Percentiles rank a stretch among this genome's conserved stretches.
These are phyloP conservation scores for Collybia sordida DNA, from an alignment of 768 basidiomycete genomes.

Conservation along the genomic window DNA sequence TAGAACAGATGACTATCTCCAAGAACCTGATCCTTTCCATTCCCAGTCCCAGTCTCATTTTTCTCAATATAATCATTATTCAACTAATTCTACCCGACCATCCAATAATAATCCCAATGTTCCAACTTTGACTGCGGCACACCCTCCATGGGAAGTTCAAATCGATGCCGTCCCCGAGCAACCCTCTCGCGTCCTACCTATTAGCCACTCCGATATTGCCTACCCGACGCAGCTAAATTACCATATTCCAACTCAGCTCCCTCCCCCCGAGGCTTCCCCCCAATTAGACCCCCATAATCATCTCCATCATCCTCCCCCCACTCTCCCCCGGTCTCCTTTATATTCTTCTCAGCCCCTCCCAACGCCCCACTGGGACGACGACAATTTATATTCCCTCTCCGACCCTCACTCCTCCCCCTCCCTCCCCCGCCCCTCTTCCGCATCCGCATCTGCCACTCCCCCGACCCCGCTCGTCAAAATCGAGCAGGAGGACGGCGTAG, in stretches of 20 bases:
- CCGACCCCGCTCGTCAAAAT: conserved; percentile 29
- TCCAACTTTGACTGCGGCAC: too few species aligned
- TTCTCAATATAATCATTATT: too few species aligned
- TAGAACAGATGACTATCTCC: background rate
- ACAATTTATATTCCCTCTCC: conserved; percentile 3
- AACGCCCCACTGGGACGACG: conserved; percentile 7
- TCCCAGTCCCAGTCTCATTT: too few species aligned
- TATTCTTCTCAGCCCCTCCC: conserved; percentile 9
- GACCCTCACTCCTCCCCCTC: too few species aligned
- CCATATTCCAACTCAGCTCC: background rate
- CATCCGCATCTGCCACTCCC: conserved; percentile 2
- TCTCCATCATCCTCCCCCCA: conserved; percentile 4
- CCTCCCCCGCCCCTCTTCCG: background rate
- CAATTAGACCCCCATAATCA: conserved; percentile 19
- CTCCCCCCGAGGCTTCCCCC: conserved; percentile 16
- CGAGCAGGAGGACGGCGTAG: conserved; percentile 38
- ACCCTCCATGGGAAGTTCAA: too few species aligned
- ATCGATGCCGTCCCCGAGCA: background rate
- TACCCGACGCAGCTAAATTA: conserved; percentile 1
- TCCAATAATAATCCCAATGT: too few species aligned
- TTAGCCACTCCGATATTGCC: background rate
- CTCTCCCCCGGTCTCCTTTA: conserved; percentile 2
- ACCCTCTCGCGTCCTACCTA: background rate
- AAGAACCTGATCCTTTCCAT: background rate
- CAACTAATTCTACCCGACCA: too few species aligned